Percentiles rank a stretch among this genome's conserved stretches.
These are phyloP conservation scores for Fusarium anguioides DNA, from an alignment of 2,329 filamentous ascomycete species.

Conservation along the genomic window DNA sequence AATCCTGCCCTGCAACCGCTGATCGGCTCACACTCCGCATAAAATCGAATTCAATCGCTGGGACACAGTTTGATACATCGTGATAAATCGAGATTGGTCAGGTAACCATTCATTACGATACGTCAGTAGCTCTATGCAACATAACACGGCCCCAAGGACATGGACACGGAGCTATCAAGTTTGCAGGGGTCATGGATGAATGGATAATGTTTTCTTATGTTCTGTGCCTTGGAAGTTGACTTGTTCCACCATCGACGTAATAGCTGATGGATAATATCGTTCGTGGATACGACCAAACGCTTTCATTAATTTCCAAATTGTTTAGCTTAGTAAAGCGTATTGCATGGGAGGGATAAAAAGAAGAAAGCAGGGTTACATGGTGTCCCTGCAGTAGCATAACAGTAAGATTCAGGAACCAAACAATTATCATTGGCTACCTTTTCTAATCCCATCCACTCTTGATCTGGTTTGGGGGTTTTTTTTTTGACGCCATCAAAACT, in stretches of 20 bases:
- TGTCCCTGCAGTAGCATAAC: conserved; percentile 35
- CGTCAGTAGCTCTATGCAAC: conserved; percentile 28
- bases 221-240: conserved; percentile 34
- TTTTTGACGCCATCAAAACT: conserved; percentile 37
- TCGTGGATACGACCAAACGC: background rate
- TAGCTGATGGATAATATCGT: conserved; percentile 14
- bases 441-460: conserved; percentile 6
- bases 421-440: conserved; percentile 17
- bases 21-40: conserved; percentile 29
- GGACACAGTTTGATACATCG: background rate
- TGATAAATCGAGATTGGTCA: conserved; percentile 31
- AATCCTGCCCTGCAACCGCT: conserved; percentile 19
- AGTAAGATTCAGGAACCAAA: conserved; percentile 35
- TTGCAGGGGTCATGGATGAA: conserved; percentile 16
- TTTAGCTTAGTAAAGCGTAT: conserved; percentile 4
- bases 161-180: conserved; percentile 8
- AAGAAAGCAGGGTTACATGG: conserved; percentile 30
- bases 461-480: no score
- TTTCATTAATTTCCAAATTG: conserved; percentile 29
- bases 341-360: conserved; percentile 6
- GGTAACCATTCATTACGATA: conserved; percentile 12
- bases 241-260: conserved; percentile 15
- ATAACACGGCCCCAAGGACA: conserved; percentile 14
- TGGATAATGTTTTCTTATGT: conserved; percentile 7
- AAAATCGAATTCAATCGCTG: conserved; percentile 27